A percentile compares a stretch with the other conserved stretches of the same genome.
Conservation (phyloP, 495 filamentous ascomycete species). For the Penicillium macrosclerotiorum region DNA sequence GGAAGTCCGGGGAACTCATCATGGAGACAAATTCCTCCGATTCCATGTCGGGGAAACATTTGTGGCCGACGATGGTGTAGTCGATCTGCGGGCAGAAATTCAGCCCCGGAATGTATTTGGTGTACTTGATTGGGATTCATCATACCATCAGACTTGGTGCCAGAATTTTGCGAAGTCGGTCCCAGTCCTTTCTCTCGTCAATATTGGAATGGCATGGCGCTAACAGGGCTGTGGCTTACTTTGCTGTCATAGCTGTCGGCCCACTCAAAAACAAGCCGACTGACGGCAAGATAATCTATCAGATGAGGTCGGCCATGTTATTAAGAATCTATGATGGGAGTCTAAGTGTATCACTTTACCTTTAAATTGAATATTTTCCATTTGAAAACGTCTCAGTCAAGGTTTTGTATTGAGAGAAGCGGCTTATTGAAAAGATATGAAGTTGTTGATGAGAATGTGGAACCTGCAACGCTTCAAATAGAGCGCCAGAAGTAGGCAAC, state of each 20-base stretch:
- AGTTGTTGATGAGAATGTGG: too few species aligned
- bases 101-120: background rate
- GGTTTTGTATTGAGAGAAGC: too few species aligned
- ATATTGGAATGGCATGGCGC: background rate
- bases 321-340: too few species aligned
- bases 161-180: slow-evolving; percentile 60
- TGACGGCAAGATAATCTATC: background rate
- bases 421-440: too few species aligned
- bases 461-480: too few species aligned
- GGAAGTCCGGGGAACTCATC: slow-evolving; percentile 18
- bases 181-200: slow-evolving; percentile 50
- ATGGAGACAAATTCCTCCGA: slow-evolving; percentile 28
- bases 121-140: background rate
- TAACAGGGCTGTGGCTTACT: background rate
- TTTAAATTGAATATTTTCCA: too few species aligned
- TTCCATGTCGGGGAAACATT: slow-evolving; percentile 20
- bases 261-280: background rate
- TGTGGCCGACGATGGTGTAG: slow-evolving; percentile 28
- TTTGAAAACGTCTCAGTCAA: too few species aligned
- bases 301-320: too few species aligned
- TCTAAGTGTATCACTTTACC: too few species aligned
- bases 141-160: slow-evolving; percentile 60
- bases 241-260: background rate
- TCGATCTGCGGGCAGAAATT: slow-evolving; percentile 22
- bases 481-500: too few species aligned